Conservation (phyloP, 805 yeast genomes). For the Danielia reshetovae region DNA sequence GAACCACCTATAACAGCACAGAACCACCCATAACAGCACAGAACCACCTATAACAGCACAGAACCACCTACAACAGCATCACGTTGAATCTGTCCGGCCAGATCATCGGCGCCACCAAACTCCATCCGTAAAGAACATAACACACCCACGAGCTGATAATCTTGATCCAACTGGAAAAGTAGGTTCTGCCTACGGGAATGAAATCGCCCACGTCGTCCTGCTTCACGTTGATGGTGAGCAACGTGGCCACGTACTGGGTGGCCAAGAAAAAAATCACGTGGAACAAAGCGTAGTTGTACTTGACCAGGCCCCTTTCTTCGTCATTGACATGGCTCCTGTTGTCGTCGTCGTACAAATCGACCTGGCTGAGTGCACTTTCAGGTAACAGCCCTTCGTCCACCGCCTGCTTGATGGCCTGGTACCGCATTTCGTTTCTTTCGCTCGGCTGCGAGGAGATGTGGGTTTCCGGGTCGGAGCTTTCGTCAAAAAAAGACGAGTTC, state of each 20-base stretch:
- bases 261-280: conserved; percentile 92
- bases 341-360: conserved; percentile 52
- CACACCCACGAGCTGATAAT: conserved; percentile 92
- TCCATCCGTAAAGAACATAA: conserved; percentile 83
- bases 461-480: conserved; percentile 32
- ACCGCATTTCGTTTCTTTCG: conserved; percentile 68
- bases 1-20: no score
- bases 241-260: conserved; percentile 93
- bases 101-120: conserved; percentile 81
- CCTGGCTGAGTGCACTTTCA: conserved; percentile 79
- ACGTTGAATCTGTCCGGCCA: conserved; percentile 78
- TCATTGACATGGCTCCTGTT: conserved; percentile 26
- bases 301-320: conserved; percentile 53
- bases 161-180: conserved; percentile 93
- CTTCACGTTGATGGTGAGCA: conserved; percentile 86
- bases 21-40: no score
- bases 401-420: conserved; percentile 86
- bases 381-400: conserved; percentile 96
- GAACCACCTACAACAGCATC: conserved; percentile 8
- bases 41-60: no score
- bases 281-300: conserved; percentile 82
- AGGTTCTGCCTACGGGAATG: conserved; percentile 95
- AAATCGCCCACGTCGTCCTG: conserved; percentile 83
- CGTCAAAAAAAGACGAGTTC: conserved; percentile 47
- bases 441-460: conserved; percentile 40